Base-by-base conservation (phyloP, 768 basidiomycete species). In the Amanita pallidorosea region DNA sequence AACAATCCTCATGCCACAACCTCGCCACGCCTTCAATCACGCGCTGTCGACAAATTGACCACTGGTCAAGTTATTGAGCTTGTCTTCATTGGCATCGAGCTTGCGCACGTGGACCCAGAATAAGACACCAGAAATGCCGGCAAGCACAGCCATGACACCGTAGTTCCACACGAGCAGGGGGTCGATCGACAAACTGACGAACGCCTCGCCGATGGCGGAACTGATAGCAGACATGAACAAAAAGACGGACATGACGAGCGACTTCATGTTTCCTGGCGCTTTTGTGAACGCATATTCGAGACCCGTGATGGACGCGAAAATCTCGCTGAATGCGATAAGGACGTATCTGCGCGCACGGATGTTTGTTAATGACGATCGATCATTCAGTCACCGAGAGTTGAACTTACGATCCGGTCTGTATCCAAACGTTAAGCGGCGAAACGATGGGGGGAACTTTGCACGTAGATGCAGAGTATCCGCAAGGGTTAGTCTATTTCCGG, bases 271-370 rank as follows among this genome's bases (percentile, higher is more conserved):
- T 65, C 71, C 80, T 12, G 90, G 90, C n/a, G 88, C 89, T 65
- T 91, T 89, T 25, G 84, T 87, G 68, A 84, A 91, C n/a, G 87
- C 88, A 58, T 90, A 90, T 63, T 91, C 87, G 52, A 91, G 75
- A 7, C 85, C 83, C 0, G 87, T 89, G 66, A 91, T 86, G 4
- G 81, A 81, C 1, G 85, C 85, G 44, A 88, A 73, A 61, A 91
- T 89, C 67, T 90, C 87, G 60, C 76, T 78, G 52, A 81, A 70
- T 2, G 82, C 83, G 56, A 86, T 73, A 43, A 86, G 66, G 37
- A 85, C 63, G 61, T 86, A 86, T 6, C 79, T 80, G 43, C 2
- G 54, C 18, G 15, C 34, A 40, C 23, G 23, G 23, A 47, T 49
- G 4, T 49, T 51, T 20, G 7, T 22, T 45, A 11, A 17, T 17